phyloP scores from a whole-genome alignment of 352 stramenopile genomes.

The Saprolegnia diclina region DNA sequence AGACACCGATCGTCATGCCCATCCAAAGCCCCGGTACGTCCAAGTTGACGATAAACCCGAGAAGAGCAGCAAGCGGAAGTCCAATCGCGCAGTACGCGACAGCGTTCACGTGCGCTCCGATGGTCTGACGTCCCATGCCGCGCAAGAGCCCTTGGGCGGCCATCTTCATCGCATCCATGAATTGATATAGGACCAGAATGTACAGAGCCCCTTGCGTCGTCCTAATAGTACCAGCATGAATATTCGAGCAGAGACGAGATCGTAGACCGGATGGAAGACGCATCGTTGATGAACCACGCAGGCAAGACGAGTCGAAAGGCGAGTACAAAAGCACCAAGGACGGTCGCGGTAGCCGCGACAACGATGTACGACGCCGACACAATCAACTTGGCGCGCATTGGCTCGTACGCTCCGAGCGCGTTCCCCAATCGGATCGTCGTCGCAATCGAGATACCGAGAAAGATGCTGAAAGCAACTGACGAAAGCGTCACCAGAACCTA shows the following conservation, averaged over 20 bases:
- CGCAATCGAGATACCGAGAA: constrained; percentile 45
- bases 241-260: constrained; percentile 23
- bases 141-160: constrained; percentile 25
- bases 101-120: constrained; percentile 40
- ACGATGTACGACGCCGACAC: constrained; percentile 35
- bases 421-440: constrained; percentile 56
- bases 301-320: constrained; percentile 39
- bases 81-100: constrained; percentile 72
- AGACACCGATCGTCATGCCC: constrained; percentile 48
- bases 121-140: constrained; percentile 44
- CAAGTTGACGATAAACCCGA: constrained; percentile 44
- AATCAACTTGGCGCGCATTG: constrained; percentile 44
- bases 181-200: constrained; percentile 33
- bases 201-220: constrained; percentile 30
- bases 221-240: background rate
- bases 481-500: constrained; percentile 51
- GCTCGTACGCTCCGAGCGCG: constrained; percentile 43
- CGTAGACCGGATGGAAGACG: constrained; percentile 37
- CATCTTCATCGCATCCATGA: constrained; percentile 49
- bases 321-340: constrained; percentile 26
- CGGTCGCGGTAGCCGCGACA: constrained; percentile 34
- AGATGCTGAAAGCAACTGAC: constrained; percentile 55
- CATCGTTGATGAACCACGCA: constrained; percentile 65
- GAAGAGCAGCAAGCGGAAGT: constrained; percentile 52
- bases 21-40: constrained; percentile 52